Evolutionary conservation across 768 basidiomycete species (phyloP).

Genomic region (Trametes cubensis): DNA sequence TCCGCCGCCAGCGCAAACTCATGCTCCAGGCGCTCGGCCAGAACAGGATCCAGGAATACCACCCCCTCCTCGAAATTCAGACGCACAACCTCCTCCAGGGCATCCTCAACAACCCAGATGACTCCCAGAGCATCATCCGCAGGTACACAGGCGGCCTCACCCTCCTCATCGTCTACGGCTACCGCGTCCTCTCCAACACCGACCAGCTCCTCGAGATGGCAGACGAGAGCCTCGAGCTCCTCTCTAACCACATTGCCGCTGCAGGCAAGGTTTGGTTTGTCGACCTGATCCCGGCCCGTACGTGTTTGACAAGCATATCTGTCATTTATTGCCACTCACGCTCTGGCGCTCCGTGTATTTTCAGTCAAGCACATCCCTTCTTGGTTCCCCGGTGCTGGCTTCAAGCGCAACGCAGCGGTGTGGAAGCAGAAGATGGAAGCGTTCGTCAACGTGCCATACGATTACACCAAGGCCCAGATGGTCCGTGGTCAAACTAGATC

Average conservation of each 20-base stretch:
- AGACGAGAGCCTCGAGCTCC: slow-evolving; percentile 25
- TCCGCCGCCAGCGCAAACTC: slow-evolving; percentile 65
- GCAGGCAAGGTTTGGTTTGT: slow-evolving; percentile 27
- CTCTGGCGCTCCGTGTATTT: not conserved
- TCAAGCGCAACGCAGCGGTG: slow-evolving; percentile 26
- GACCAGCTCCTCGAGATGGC: slow-evolving; percentile 26
- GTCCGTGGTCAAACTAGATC: slow-evolving; percentile 6
- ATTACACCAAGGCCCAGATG: slow-evolving; percentile 22
- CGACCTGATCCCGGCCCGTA: slow-evolving; percentile 26
- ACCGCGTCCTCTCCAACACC: slow-evolving; percentile 24
- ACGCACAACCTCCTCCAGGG: slow-evolving; percentile 60
- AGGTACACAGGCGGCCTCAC: slow-evolving; percentile 25
- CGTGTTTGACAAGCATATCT: not conserved
- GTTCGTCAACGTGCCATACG: slow-evolving; percentile 21
- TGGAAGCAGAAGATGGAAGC: slow-evolving; percentile 27
- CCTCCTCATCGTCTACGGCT: slow-evolving; percentile 27
- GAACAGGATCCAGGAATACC: slow-evolving; percentile 55
- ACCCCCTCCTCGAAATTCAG: slow-evolving; percentile 57
- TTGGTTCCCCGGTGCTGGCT: slow-evolving; percentile 36
- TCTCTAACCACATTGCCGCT: slow-evolving; percentile 25
- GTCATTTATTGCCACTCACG: not conserved
- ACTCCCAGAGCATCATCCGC: slow-evolving; percentile 36
- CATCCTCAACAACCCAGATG: slow-evolving; percentile 47
- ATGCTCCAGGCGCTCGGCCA: slow-evolving; percentile 65
- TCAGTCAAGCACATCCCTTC: slow-evolving; percentile 31